Conservation (phyloP, 2,329 filamentous ascomycete genomes). For the Elsinoe batatas region DNA sequence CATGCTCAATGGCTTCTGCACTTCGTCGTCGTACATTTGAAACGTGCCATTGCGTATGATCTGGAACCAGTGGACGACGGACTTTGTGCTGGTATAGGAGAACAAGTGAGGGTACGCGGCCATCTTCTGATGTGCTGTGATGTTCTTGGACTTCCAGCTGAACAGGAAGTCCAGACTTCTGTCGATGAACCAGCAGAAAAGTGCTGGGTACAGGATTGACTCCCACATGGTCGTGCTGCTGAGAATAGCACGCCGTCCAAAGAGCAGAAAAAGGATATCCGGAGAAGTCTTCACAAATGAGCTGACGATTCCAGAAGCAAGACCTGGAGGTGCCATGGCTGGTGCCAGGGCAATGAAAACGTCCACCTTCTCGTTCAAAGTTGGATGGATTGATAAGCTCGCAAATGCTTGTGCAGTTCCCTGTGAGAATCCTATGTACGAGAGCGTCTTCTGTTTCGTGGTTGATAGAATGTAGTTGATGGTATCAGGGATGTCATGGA, state of each 20-base stretch:
- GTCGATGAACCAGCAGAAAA: conserved; percentile 85
- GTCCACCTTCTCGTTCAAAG: conserved; percentile 84
- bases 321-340: conserved; percentile 87
- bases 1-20: conserved; percentile 64
- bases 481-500: conserved; percentile 91
- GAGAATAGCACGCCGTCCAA: conserved; percentile 82
- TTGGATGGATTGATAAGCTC: conserved; percentile 81
- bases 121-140: conserved; percentile 76
- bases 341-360: conserved; percentile 94
- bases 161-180: conserved; percentile 73
- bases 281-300: conserved; percentile 89
- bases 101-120: conserved; percentile 94
- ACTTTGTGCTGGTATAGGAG: conserved; percentile 93
- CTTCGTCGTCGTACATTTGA: conserved; percentile 97
- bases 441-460: conserved; percentile 72
- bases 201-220: conserved; percentile 83
- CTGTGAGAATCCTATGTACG: conserved; percentile 95
- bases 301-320: conserved; percentile 84
- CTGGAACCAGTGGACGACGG: conserved; percentile 98
- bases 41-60: conserved; percentile 95
- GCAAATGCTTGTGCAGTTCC: conserved; percentile 96
- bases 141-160: conserved; percentile 79
- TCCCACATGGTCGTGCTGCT: conserved; percentile 97
- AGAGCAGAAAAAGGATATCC: conserved; percentile 82
- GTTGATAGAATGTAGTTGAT: conserved; percentile 84